Conservation (phyloP, 352 stramenopile species). For the Pilasporangium apinafurcum region DNA sequence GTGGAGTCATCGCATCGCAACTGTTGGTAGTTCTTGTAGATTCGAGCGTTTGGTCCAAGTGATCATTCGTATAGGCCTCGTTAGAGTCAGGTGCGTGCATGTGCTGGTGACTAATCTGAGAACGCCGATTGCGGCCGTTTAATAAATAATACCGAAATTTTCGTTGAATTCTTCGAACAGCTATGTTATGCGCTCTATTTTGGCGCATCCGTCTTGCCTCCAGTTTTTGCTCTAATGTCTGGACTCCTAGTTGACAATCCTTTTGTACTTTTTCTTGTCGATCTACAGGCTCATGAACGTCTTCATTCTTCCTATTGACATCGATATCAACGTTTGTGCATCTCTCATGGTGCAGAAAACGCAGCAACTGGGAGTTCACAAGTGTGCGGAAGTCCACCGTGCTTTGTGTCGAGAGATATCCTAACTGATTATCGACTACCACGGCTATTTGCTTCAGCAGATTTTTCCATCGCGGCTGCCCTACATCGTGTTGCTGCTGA, state of each 20-base stretch:
- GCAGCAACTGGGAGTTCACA: constrained; percentile 20
- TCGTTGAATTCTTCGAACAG: constrained; percentile 13
- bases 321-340: background rate
- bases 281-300: no score
- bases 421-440: constrained; percentile 59
- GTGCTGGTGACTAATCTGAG: background rate
- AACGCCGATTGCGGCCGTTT: background rate
- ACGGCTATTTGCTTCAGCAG: constrained; percentile 46
- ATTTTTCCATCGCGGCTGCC: constrained; percentile 21
- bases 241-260: constrained; percentile 4
- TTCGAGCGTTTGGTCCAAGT: background rate
- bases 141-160: constrained; percentile 4
- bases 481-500: constrained; percentile 5
- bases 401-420: constrained; percentile 37
- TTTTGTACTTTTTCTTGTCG: background rate
- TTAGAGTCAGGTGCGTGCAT: no score
- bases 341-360: constrained; percentile 16
- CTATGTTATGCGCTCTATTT: background rate
- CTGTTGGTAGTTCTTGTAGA: no score
- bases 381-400: constrained; percentile 51
- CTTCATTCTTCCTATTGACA: background rate
- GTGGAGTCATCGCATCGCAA: no score
- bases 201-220: constrained; percentile 1
- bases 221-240: constrained; percentile 7
- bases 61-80: background rate